Conservation (phyloP, 1,284 basidiomycete genomes). For the Pholiota adiposa region DNA sequence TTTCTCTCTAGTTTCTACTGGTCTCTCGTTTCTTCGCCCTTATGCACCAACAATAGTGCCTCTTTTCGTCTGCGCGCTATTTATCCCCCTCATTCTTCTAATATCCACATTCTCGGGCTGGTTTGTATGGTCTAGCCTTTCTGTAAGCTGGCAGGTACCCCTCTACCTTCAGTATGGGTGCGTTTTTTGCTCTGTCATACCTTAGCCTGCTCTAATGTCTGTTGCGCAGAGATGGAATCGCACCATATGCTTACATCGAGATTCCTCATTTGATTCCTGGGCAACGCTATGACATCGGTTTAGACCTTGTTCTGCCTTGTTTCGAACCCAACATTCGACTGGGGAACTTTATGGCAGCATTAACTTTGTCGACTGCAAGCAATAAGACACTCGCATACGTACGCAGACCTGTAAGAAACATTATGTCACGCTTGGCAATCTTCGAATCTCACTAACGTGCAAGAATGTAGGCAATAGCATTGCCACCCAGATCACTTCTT, state of each 20-base stretch:
- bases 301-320: slow-evolving; percentile 68
- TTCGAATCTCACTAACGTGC: background rate
- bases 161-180: slow-evolving; percentile 80
- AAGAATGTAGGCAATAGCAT: slow-evolving; percentile 55
- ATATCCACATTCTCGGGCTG: slow-evolving; percentile 68
- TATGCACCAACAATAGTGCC: slow-evolving; percentile 62
- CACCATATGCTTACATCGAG: slow-evolving; percentile 61
- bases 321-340: slow-evolving; percentile 70
- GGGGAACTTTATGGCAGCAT: slow-evolving; percentile 79
- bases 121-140: slow-evolving; percentile 71
- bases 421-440: no score
- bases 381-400: slow-evolving; percentile 64
- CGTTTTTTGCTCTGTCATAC: slow-evolving; percentile 24
- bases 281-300: slow-evolving; percentile 73
- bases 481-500: slow-evolving; percentile 48
- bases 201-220: slow-evolving; percentile 2
- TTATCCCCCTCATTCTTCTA: slow-evolving; percentile 62
- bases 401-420: slow-evolving; percentile 66
- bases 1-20: slow-evolving; percentile 16
- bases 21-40: slow-evolving; percentile 45
- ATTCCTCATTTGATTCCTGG: slow-evolving; percentile 55
- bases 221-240: slow-evolving; percentile 55
- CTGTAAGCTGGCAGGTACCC: slow-evolving; percentile 67
- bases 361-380: slow-evolving; percentile 57
- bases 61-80: slow-evolving; percentile 57